These are phyloP conservation scores for Chlorella sorokiniana DNA, from an alignment of 139 green algal species.

Conservation along the genomic window DNA sequence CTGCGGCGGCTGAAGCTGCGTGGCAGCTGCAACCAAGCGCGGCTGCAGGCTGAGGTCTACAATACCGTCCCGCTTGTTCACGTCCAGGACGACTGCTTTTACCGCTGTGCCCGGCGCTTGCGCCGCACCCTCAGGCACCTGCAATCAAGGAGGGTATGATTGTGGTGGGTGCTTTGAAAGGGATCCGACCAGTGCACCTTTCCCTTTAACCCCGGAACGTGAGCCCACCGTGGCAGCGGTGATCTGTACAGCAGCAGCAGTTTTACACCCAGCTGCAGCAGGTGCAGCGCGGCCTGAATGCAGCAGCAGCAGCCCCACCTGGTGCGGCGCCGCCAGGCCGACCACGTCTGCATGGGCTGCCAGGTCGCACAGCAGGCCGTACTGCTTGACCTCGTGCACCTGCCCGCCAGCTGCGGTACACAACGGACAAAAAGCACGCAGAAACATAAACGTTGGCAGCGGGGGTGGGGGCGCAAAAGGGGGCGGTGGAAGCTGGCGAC, in stretches of 20 bases:
- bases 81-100: slow-evolving; percentile 69
- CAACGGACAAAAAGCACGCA: background rate
- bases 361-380: slow-evolving; percentile 79
- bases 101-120: slow-evolving; percentile 15
- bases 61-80: slow-evolving; percentile 69
- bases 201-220: background rate
- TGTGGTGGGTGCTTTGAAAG: background rate
- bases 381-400: slow-evolving; percentile 70
- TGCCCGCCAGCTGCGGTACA: slow-evolving; percentile 31
- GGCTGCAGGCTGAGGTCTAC: slow-evolving; percentile 69
- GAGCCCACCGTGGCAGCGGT: background rate
- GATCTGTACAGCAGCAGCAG: background rate
- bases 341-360: slow-evolving; percentile 63
- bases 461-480: background rate
- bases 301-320: slow-evolving; percentile 10
- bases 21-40: slow-evolving; percentile 27
- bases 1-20: background rate
- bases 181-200: background rate
- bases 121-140: background rate
- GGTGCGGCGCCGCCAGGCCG: slow-evolving; percentile 45
- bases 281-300: no score
- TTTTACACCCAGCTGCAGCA: no score
- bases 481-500: background rate
- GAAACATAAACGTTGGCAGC: background rate
- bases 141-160: background rate